These are phyloP conservation scores for Colletotrichum tanaceti DNA, from an alignment of 2,329 filamentous ascomycete genomes.

Conservation along the genomic window DNA sequence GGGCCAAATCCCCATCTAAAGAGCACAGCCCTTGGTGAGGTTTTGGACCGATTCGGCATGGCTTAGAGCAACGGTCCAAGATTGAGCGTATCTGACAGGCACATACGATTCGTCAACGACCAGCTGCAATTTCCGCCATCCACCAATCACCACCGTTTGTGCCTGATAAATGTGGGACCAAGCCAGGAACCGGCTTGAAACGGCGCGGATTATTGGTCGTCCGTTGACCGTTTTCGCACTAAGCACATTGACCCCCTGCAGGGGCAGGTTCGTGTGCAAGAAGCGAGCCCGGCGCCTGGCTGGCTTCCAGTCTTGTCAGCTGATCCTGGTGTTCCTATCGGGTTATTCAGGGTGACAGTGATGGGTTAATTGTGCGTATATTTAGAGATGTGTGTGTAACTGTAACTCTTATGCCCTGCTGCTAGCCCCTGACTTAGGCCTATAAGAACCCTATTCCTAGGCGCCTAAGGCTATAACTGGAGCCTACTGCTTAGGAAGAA, in stretches of 20 bases:
- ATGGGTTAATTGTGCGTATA: too few species aligned
- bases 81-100: conserved; percentile 39
- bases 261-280: conserved; percentile 31
- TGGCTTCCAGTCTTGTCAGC: too few species aligned
- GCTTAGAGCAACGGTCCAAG: conserved; percentile 26
- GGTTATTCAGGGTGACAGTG: too few species aligned
- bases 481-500: too few species aligned
- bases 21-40: conserved; percentile 34
- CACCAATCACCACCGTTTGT: conserved; percentile 17
- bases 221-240: conserved; percentile 36
- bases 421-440: too few species aligned
- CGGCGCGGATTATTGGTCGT: conserved; percentile 33
- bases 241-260: conserved; percentile 38
- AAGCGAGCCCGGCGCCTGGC: conserved; percentile 16
- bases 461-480: too few species aligned
- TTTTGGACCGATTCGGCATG: conserved; percentile 16
- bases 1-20: conserved; percentile 32
- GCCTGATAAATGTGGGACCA: conserved; percentile 4
- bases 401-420: too few species aligned
- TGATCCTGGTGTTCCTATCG: too few species aligned
- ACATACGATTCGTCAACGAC: conserved; percentile 36
- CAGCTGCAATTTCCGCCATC: conserved; percentile 38
- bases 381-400: too few species aligned
- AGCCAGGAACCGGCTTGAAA: conserved; percentile 16
- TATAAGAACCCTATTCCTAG: too few species aligned